Conservation (phyloP, 179 eudicot genomes). For the Silene vulgaris region DNA sequence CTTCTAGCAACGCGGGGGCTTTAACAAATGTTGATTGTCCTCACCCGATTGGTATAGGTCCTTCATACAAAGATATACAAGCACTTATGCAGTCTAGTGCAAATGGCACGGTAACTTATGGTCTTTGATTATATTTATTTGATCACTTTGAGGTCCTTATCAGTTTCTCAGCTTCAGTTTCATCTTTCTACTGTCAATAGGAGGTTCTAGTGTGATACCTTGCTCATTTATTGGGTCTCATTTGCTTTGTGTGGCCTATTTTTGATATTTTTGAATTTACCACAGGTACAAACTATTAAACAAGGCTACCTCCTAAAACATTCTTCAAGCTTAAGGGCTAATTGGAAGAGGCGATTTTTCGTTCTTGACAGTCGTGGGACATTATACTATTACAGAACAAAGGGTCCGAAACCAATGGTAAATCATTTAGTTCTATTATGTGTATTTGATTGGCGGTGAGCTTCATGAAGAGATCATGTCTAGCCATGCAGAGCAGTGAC, state of each 20-base stretch:
- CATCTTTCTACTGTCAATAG: neutral
- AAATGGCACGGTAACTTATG: slow-evolving; percentile 61
- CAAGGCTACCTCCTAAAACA: slow-evolving; percentile 68
- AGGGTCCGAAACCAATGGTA: slow-evolving; percentile 61
- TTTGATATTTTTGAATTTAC: slow-evolving; percentile 12
- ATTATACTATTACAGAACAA: slow-evolving; percentile 45
- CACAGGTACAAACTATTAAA: slow-evolving; percentile 61
- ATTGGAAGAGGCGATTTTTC: slow-evolving; percentile 71
- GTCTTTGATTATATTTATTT: slow-evolving; percentile 17
- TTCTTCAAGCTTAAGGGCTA: slow-evolving; percentile 59
- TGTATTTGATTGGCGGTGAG: neutral
- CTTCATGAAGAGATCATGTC: slow-evolving; percentile 9
- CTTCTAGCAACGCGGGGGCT: slow-evolving; percentile 45
- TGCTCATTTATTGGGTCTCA: neutral
- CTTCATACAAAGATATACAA: slow-evolving; percentile 52
- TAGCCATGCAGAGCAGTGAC: slow-evolving; percentile 8
- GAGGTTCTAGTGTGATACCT: neutral
- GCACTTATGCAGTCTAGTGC: slow-evolving; percentile 74
- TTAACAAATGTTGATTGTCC: slow-evolving; percentile 48
- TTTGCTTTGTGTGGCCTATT: slow-evolving; percentile 8
- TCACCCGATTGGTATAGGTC: slow-evolving; percentile 53
- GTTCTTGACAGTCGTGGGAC: slow-evolving; percentile 67
- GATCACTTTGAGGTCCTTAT: neutral
- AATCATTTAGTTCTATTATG: slow-evolving; percentile 21
- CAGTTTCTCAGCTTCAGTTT: neutral